These are phyloP conservation scores for Myriosclerotinia duriaeana DNA, from an alignment of 2,329 filamentous ascomycete genomes.

Conservation along the genomic window DNA sequence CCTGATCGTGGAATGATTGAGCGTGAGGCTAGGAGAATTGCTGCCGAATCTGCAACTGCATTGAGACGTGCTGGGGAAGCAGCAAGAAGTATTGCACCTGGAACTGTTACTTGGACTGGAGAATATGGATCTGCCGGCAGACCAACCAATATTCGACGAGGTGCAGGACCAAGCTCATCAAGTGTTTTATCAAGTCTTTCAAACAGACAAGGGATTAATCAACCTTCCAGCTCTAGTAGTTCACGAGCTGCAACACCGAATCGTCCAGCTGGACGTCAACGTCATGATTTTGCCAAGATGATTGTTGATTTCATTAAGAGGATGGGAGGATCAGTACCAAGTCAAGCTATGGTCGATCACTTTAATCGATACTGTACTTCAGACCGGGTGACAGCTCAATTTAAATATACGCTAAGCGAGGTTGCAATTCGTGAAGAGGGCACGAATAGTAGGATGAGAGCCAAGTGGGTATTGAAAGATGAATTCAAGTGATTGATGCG, in stretches of 20 bases:
- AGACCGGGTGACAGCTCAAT: conserved; percentile 68
- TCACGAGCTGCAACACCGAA: conserved; percentile 51
- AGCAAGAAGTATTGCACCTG: conserved; percentile 71
- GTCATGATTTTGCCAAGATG: conserved; percentile 64
- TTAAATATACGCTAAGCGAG: conserved; percentile 74
- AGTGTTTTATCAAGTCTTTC: conserved; percentile 58
- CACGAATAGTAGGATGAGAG: conserved; percentile 36
- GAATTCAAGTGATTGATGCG: conserved; percentile 37
- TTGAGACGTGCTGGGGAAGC: conserved; percentile 71
- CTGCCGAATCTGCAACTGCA: conserved; percentile 72
- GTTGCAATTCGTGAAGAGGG: conserved; percentile 67
- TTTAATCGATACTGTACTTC: conserved; percentile 80
- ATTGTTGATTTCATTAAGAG: conserved; percentile 77
- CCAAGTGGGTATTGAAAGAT: conserved; percentile 40
- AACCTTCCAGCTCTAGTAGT: conserved; percentile 44
- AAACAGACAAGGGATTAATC: conserved; percentile 49
- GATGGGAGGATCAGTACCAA: conserved; percentile 76
- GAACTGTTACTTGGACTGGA: conserved; percentile 92
- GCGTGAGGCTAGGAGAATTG: conserved; percentile 76
- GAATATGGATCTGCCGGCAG: conserved; percentile 75
- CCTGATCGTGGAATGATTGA: conserved; percentile 78
- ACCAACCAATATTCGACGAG: conserved; percentile 51
- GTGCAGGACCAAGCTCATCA: conserved; percentile 53
- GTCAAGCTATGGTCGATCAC: conserved; percentile 84
- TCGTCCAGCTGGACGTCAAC: conserved; percentile 43